Evolutionary conservation across 73 alveolate species (phyloP).

Genomic region (Paramecium biaurelia): DNA sequence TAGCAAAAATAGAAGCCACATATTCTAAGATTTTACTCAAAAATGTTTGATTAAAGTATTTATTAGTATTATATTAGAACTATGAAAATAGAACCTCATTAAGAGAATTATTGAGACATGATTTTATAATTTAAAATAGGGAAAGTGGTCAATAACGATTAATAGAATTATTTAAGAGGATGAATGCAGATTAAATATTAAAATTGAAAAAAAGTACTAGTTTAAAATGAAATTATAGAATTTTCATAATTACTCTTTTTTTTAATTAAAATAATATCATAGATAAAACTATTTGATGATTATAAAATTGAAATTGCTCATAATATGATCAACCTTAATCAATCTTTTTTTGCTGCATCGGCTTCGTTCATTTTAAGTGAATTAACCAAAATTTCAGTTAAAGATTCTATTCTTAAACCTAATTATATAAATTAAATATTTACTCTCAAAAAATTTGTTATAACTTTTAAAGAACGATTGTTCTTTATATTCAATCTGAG

Average conservation of each 20-base stretch:
- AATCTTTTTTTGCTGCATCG: background rate
- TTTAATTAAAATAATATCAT: background rate
- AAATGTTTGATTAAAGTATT: background rate
- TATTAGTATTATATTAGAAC: background rate
- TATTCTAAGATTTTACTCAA: background rate
- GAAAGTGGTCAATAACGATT: background rate
- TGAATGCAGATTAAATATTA: background rate
- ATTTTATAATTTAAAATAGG: background rate
- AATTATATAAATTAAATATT: background rate
- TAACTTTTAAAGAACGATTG: background rate
- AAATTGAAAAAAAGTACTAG: background rate
- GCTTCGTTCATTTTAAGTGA: background rate
- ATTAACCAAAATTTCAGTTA: background rate
- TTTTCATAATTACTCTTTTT: background rate
- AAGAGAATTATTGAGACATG: background rate
- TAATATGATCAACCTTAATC: background rate
- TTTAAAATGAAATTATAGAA: background rate
- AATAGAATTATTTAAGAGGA: background rate
- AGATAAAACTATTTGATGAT: background rate
- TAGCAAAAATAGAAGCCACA: background rate
- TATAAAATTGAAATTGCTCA: background rate
- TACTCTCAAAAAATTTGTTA: slow-evolving; percentile 7
- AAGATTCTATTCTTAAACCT: slow-evolving; percentile 24
- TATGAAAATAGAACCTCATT: background rate
- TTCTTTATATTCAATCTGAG: background rate